phyloP scores from a whole-genome alignment of 2,329 filamentous ascomycete genomes.

The Alternaria rosae region DNA sequence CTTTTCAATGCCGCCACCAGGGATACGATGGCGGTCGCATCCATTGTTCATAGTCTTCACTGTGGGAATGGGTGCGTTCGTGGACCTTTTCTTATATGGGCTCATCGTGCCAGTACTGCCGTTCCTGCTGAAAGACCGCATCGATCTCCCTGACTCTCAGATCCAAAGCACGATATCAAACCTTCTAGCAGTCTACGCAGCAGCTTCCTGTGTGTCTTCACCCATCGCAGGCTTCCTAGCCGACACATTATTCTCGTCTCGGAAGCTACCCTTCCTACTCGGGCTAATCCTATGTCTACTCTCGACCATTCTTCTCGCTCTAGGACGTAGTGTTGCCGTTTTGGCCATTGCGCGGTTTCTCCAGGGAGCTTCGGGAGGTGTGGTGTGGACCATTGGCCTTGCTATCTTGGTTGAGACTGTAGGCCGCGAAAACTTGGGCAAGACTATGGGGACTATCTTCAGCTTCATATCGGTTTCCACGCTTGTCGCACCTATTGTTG shows the following conservation, averaged over 20 bases:
- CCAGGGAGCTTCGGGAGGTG: conserved; percentile 64
- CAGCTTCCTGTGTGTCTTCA: conserved; percentile 60
- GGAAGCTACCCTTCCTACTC: conserved; percentile 65
- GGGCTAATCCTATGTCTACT: conserved; percentile 62
- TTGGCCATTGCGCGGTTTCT: conserved; percentile 62
- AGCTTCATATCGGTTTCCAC: conserved; percentile 66
- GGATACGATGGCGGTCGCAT: conserved; percentile 64
- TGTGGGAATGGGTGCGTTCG: conserved; percentile 64
- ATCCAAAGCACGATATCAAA: conserved; percentile 62
- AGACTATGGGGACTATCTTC: conserved; percentile 68
- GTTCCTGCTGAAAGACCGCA: conserved; percentile 62
- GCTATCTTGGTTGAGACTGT: conserved; percentile 68
- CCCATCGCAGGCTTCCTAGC: conserved; percentile 63
- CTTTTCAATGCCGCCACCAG: conserved; percentile 23
- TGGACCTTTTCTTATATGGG: conserved; percentile 67
- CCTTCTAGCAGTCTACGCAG: conserved; percentile 64
- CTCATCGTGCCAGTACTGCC: conserved; percentile 66
- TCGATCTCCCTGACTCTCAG: conserved; percentile 57
- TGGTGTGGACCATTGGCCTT: conserved; percentile 68
- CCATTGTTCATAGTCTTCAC: conserved; percentile 66
- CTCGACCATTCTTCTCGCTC: conserved; percentile 63
- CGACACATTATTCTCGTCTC: conserved; percentile 58
- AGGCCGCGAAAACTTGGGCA: conserved; percentile 63
- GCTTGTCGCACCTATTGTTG: conserved; percentile 64
- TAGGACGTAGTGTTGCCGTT: conserved; percentile 58